A percentile compares a stretch with the other conserved stretches of the same genome.
Conservation (phyloP, 1,284 basidiomycete genomes). For the Stygiomarasmius scandens region DNA sequence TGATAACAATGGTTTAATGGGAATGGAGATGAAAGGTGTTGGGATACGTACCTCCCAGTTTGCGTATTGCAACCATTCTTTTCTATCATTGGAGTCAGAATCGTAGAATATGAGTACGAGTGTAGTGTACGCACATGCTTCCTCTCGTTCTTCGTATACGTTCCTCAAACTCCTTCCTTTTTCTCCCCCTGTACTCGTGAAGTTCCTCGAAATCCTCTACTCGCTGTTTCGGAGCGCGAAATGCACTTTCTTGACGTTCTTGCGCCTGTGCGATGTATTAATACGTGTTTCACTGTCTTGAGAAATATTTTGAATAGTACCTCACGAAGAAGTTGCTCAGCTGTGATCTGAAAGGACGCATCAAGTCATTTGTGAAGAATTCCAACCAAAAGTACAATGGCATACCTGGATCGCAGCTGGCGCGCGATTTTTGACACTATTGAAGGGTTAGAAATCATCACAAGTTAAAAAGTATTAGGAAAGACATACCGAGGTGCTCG, state of each 20-base stretch:
- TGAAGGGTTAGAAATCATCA: background rate
- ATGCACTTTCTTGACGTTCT: conserved; percentile 92
- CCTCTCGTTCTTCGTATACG: conserved; percentile 88
- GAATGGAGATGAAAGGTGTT: conserved; percentile 9
- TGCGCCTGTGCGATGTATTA: conserved; percentile 64
- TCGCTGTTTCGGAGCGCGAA: conserved; percentile 90
- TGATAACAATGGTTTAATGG: conserved; percentile 40
- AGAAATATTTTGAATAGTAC: conserved; percentile 38
- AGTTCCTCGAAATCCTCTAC: conserved; percentile 98
- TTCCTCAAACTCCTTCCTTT: conserved; percentile 96
- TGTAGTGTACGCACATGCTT: conserved; percentile 63
- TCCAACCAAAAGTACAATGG: background rate
- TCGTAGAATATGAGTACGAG: background rate
- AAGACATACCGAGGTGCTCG: conserved; percentile 15
- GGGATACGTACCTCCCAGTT: conserved; percentile 68
- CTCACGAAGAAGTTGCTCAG: conserved; percentile 96
- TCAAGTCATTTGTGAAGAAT: background rate
- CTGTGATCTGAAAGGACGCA: conserved; percentile 74
- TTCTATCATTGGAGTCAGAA: conserved; percentile 41
- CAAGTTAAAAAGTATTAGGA: background rate
- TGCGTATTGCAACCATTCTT: conserved; percentile 84
- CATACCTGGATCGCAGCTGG: conserved; percentile 17
- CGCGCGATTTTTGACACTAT: conserved; percentile 18
- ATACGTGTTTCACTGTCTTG: background rate
- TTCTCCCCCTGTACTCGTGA: conserved; percentile 92